Conservation (phyloP, 1,139 yeast genomes). For the Taphrina betulina region DNA sequence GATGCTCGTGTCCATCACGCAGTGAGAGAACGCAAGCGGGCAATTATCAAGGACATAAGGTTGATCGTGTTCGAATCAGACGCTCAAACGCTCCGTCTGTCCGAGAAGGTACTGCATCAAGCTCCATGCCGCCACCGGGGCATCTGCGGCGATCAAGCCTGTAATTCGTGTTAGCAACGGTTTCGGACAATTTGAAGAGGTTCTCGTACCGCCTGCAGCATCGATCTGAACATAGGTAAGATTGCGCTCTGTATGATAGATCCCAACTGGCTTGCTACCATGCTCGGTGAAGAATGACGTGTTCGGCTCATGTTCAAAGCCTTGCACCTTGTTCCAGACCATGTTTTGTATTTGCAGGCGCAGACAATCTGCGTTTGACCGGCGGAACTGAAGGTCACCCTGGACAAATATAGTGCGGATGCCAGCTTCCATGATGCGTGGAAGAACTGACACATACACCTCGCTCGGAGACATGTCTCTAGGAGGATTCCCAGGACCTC, state of each 20-base stretch:
- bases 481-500: no score
- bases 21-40: no score
- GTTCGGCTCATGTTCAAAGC: slow-evolving; percentile 9
- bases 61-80: no score
- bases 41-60: no score
- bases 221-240: slow-evolving; percentile 17
- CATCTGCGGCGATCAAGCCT: slow-evolving; percentile 28
- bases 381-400: no score
- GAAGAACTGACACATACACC: slow-evolving; percentile 6
- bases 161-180: no score
- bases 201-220: no score
- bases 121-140: slow-evolving; percentile 2
- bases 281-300: slow-evolving; percentile 9
- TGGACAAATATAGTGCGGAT: slow-evolving; percentile 20
- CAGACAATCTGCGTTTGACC: slow-evolving; percentile 23
- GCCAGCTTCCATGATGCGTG: slow-evolving; percentile 9
- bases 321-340: slow-evolving; percentile 30
- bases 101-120: slow-evolving; percentile 14
- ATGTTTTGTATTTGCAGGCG: slow-evolving; percentile 30
- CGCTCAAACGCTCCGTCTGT: neutral
- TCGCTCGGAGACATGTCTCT: no score
- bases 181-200: no score
- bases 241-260: slow-evolving; percentile 16
- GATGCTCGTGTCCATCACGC: no score
- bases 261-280: no score